phyloP scores from a whole-genome alignment of 805 yeast species.

The Lipomyces kockii region DNA sequence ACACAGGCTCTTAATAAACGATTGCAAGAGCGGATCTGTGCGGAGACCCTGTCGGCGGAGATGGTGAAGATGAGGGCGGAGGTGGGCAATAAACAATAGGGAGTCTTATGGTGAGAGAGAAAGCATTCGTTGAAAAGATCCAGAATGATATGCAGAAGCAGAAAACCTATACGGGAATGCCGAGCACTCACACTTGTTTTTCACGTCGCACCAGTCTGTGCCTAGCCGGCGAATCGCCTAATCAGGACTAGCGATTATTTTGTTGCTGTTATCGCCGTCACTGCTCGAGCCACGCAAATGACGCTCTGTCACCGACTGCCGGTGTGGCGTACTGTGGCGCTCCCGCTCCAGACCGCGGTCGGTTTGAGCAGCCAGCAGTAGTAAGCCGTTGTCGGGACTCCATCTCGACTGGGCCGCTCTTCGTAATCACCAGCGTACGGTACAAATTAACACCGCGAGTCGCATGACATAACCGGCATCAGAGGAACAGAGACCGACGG shows the following conservation, averaged over 20 bases:
- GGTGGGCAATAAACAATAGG: neutral
- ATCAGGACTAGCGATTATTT: neutral
- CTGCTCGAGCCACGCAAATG: neutral
- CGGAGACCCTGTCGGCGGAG: neutral
- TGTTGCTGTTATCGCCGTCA: neutral
- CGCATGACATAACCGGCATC: too few species aligned
- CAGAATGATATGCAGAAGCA: too few species aligned
- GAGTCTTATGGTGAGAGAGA: neutral
- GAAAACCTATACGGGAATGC: too few species aligned
- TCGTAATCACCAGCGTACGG: neutral
- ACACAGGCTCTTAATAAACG: neutral
- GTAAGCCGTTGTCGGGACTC: too few species aligned
- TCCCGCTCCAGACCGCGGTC: neutral
- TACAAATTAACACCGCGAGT: neutral
- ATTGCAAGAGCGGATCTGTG: neutral
- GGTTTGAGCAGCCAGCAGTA: too few species aligned
- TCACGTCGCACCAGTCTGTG: too few species aligned
- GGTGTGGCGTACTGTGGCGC: neutral
- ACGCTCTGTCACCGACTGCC: neutral
- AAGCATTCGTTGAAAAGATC: neutral
- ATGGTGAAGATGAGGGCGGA: neutral
- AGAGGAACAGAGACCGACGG: too few species aligned
- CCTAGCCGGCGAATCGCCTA: neutral
- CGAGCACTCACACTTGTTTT: too few species aligned
- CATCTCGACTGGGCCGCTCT: neutral